Percentiles rank a stretch among this genome's conserved stretches.
These are phyloP conservation scores for Acacia crassicarpa DNA, from an alignment of 306 rosid species.

Conservation along the genomic window DNA sequence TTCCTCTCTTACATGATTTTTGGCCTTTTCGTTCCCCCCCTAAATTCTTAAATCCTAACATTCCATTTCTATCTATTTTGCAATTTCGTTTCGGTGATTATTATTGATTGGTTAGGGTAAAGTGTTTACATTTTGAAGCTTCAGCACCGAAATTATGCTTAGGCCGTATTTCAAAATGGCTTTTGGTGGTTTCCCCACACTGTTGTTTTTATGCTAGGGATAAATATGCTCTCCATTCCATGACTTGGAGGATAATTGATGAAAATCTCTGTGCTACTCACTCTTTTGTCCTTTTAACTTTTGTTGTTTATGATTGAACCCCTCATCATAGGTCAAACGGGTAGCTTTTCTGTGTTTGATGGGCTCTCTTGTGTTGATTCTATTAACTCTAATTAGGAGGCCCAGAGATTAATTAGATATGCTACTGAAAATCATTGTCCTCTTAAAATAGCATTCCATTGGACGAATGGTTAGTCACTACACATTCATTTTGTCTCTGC, in stretches of 20 bases:
- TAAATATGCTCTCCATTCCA: not conserved
- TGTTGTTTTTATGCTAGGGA: not conserved
- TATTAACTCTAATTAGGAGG: not conserved
- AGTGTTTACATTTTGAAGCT: not conserved
- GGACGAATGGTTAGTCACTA: not conserved
- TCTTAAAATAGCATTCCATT: not conserved
- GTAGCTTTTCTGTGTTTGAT: not conserved
- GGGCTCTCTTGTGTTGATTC: not conserved
- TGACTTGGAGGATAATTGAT: not conserved
- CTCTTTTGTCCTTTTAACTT: slow-evolving; percentile 4
- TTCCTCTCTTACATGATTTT: not conserved
- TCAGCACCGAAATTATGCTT: not conserved
- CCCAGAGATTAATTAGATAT: not conserved
- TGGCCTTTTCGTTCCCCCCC: not conserved
- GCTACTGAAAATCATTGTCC: not conserved
- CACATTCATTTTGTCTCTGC: not conserved
- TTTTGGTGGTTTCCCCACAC: not conserved
- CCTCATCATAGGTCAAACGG: not conserved
- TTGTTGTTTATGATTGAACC: slow-evolving; percentile 15
- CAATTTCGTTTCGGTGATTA: not conserved
- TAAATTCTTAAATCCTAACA: not conserved
- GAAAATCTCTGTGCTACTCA: not conserved
- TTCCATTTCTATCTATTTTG: not conserved
- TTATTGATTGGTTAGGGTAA: not conserved
- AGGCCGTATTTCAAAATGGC: not conserved